Percentiles rank a stretch among this genome's conserved stretches.
These are phyloP conservation scores for Nicotiana obtusifolia DNA, from an alignment of 257 asterid species.

Conservation along the genomic window DNA sequence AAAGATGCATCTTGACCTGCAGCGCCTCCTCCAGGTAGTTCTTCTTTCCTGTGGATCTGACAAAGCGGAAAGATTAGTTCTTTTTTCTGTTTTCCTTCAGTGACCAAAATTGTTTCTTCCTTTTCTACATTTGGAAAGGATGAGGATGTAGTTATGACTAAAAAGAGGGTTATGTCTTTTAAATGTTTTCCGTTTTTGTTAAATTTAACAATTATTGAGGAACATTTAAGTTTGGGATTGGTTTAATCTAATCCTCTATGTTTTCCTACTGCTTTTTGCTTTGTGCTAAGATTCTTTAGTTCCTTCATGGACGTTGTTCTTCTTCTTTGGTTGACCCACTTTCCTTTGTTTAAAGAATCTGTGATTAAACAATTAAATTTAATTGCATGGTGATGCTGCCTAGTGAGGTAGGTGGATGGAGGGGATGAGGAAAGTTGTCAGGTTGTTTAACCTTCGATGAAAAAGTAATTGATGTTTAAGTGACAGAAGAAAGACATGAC, in stretches of 20 bases:
- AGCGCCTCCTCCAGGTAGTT: slow-evolving; percentile 87
- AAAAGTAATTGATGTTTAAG: background rate
- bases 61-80: background rate
- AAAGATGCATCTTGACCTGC: slow-evolving; percentile 89
- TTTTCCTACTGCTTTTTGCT: background rate
- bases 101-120: background rate
- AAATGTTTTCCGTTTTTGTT: background rate
- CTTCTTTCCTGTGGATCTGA: background rate
- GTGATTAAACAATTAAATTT: background rate
- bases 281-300: background rate
- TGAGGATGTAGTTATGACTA: background rate
- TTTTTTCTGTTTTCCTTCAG: background rate
- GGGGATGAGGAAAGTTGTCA: background rate
- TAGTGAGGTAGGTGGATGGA: background rate
- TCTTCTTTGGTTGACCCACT: background rate
- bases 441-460: background rate
- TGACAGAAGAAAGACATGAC: background rate
- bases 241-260: background rate
- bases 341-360: background rate
- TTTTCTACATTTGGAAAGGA: no score
- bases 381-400: background rate
- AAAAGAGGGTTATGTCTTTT: background rate
- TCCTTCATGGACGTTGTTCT: background rate
- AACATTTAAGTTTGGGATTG: background rate
- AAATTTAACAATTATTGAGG: background rate